A percentile compares a stretch with the other conserved stretches of the same genome.
Conservation (phyloP, 2,329 filamentous ascomycete species). For the Ilyonectria mors-panacis region DNA sequence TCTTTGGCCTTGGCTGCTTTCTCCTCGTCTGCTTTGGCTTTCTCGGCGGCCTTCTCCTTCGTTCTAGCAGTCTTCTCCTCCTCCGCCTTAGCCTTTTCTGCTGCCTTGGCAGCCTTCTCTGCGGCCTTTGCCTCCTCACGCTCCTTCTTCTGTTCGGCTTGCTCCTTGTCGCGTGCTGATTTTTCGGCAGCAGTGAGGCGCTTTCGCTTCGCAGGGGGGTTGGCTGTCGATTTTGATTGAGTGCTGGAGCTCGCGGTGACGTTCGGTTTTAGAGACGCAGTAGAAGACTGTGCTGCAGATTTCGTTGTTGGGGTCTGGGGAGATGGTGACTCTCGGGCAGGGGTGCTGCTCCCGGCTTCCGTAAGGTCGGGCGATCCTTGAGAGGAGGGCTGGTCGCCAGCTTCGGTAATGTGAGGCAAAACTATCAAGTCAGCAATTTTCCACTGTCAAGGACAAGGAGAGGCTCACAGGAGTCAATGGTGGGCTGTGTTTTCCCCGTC, state of each 20-base stretch:
- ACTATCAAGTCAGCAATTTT: conserved; percentile 40
- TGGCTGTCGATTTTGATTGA: conserved; percentile 40
- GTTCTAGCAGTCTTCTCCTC: conserved; percentile 52
- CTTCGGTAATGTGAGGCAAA: conserved; percentile 42
- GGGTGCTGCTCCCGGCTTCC: conserved; percentile 60
- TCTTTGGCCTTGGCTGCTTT: conserved; percentile 56
- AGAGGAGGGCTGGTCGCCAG: conserved; percentile 48
- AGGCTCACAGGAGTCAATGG: conserved; percentile 46
- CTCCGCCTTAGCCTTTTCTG: conserved; percentile 57
- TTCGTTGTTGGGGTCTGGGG: conserved; percentile 52
- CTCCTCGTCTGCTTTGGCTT: conserved; percentile 58
- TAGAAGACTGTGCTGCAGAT: conserved; percentile 17
- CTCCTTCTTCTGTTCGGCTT: conserved; percentile 56
- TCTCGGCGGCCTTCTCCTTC: conserved; percentile 55
- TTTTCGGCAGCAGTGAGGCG: conserved; percentile 60
- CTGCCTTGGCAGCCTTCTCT: conserved; percentile 49
- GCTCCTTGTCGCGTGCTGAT: conserved; percentile 56
- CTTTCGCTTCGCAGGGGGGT: conserved; percentile 57
- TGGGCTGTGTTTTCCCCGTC: conserved; percentile 32
- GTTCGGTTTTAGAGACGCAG: conserved; percentile 15
- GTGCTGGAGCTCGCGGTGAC: conserved; percentile 19
- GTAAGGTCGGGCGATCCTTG: conserved; percentile 55
- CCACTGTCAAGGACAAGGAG: too few species aligned
- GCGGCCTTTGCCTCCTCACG: conserved; percentile 49
- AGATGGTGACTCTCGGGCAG: conserved; percentile 55